Conservation (phyloP, 352 stramenopile species). For the Globisporangium ultimum region DNA sequence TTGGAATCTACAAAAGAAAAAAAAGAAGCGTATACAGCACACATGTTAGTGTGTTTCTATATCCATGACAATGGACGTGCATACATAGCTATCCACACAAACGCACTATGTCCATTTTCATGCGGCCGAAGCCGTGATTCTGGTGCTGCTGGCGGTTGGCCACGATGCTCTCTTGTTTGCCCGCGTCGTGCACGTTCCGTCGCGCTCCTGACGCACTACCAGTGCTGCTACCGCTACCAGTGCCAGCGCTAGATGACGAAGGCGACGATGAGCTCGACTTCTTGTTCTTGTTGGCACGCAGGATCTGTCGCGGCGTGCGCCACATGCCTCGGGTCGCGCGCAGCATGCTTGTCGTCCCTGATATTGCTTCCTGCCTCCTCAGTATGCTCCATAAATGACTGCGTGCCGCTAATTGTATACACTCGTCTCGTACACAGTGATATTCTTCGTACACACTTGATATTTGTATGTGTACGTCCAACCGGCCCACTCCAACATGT, state of each 20-base stretch:
- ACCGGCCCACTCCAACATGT: too few species aligned
- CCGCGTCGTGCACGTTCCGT: conserved; percentile 6
- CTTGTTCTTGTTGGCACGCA: conserved; percentile 38
- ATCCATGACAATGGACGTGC: too few species aligned
- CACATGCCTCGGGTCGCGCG: conserved; percentile 41
- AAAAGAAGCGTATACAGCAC: conserved; percentile 1
- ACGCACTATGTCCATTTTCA: conserved; percentile 36
- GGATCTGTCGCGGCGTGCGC: conserved; percentile 48
- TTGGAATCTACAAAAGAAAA: conserved; percentile 34
- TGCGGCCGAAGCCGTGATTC: conserved; percentile 46
- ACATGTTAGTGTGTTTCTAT: background rate
- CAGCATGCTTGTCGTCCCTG: conserved; percentile 33
- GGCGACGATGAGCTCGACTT: conserved; percentile 2
- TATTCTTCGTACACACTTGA: too few species aligned
- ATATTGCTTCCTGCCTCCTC: background rate
- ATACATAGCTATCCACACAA: background rate
- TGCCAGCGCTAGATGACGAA: background rate
- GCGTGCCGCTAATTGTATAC: too few species aligned
- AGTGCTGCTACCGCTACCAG: background rate
- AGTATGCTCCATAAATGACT: too few species aligned
- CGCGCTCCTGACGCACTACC: conserved; percentile 12
- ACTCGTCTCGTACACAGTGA: too few species aligned
- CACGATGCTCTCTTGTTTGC: conserved; percentile 41
- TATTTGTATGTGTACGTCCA: conserved; percentile 1
- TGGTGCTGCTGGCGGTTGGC: conserved; percentile 44